Conservation (phyloP, 2,329 filamentous ascomycete species). For the Arachnomyces sp. region DNA sequence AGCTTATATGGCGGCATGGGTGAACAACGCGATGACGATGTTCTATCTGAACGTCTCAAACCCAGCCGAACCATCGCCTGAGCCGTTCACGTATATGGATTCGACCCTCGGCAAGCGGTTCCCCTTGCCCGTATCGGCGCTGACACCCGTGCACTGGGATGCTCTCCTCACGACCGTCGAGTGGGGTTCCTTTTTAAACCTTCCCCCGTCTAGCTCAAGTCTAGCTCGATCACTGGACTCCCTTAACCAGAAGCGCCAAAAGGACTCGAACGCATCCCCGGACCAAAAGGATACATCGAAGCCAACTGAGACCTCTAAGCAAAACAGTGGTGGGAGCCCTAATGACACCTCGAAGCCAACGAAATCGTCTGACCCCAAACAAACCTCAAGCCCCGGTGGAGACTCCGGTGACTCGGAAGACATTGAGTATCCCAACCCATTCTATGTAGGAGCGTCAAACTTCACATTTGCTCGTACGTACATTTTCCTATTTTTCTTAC, state of each 20-base stretch:
- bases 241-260: no score
- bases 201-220: neutral
- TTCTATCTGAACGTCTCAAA: slow-evolving; percentile 34
- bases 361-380: neutral
- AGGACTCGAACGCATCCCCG: no score
- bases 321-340: no score
- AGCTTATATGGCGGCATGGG: slow-evolving; percentile 38
- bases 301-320: neutral
- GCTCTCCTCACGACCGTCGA: neutral
- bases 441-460: slow-evolving; percentile 17
- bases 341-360: slow-evolving; percentile 7
- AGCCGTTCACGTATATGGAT: slow-evolving; percentile 31
- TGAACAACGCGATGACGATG: slow-evolving; percentile 35
- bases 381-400: no score
- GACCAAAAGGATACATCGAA: slow-evolving; percentile 1
- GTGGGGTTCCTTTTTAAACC: slow-evolving; percentile 5
- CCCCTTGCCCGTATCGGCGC: slow-evolving; percentile 14
- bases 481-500: neutral
- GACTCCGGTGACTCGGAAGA: neutral
- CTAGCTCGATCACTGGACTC: no score
- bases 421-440: slow-evolving; percentile 24
- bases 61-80: slow-evolving; percentile 11
- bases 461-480: slow-evolving; percentile 19
- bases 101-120: slow-evolving; percentile 29
- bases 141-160: slow-evolving; percentile 1